Evolutionary conservation across 805 yeast species (phyloP).

Genomic region (Metschnikowia borealis): DNA sequence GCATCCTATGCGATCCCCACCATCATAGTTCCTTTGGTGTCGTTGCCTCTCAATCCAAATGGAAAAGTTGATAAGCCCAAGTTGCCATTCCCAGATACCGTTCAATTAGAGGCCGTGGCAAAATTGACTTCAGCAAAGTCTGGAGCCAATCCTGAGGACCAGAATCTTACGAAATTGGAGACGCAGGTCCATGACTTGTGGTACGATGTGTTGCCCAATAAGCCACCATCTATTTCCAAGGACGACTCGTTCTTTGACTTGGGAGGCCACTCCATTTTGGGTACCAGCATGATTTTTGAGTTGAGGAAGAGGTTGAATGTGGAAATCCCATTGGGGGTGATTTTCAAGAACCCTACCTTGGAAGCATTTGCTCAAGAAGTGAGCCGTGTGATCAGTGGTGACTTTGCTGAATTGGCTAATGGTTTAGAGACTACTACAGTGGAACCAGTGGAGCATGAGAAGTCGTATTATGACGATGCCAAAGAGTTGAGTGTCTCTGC

Average conservation of each 20-base stretch:
- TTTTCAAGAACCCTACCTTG: constrained; percentile 87
- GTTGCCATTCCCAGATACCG: constrained; percentile 88
- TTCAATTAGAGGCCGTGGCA: constrained; percentile 76
- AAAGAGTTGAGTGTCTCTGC: constrained; percentile 39
- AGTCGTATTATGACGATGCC: constrained; percentile 70
- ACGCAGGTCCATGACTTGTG: constrained; percentile 73
- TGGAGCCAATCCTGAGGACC: constrained; percentile 42
- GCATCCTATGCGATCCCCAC: constrained; percentile 95
- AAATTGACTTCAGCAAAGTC: constrained; percentile 37
- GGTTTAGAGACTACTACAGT: constrained; percentile 18
- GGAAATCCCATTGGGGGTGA: constrained; percentile 84
- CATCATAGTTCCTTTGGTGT: constrained; percentile 78
- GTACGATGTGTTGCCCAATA: constrained; percentile 79
- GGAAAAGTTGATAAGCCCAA: constrained; percentile 98
- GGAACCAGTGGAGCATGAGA: constrained; percentile 2
- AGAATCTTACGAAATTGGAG: constrained; percentile 59
- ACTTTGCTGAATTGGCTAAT: constrained; percentile 42
- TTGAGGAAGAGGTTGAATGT: constrained; percentile 72
- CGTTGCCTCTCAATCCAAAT: constrained; percentile 92
- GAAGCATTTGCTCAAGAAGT: constrained; percentile 72
- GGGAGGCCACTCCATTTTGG: constrained; percentile 97
- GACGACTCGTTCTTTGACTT: constrained; percentile 92
- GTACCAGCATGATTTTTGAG: constrained; percentile 94
- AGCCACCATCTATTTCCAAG: constrained; percentile 72
- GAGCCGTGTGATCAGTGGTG: constrained; percentile 50